These are phyloP conservation scores for Plantago coronopus DNA, from an alignment of 305 asterid genomes.

Conservation along the genomic window DNA sequence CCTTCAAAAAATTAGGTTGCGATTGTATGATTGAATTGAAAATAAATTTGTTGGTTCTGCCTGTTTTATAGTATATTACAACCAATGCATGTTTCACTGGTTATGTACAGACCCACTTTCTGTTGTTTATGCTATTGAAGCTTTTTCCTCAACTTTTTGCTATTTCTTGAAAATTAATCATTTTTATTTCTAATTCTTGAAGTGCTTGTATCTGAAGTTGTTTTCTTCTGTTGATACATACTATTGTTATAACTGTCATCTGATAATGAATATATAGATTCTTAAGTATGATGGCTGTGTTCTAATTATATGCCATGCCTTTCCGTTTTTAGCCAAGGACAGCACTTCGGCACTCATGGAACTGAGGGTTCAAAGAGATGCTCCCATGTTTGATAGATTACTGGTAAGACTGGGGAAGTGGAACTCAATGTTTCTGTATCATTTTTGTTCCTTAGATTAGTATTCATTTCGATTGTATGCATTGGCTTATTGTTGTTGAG, in stretches of 20 bases:
- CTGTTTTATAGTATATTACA: conserved; percentile 1
- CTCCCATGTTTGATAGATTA: conserved; percentile 68
- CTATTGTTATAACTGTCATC: too few relatives aligned
- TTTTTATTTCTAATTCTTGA: neutral
- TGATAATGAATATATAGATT: conserved; percentile 14
- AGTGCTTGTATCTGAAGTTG: conserved; percentile 6
- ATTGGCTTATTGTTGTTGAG: neutral
- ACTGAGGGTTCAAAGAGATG: conserved; percentile 54
- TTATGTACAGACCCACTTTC: neutral
- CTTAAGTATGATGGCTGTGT: conserved; percentile 8
- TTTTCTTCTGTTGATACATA: conserved; percentile 6
- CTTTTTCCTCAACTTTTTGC: neutral
- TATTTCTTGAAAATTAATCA: too few relatives aligned
- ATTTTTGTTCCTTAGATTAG: conserved; percentile 9
- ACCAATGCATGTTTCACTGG: conserved; percentile 5
- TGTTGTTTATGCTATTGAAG: neutral
- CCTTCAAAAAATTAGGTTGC: neutral
- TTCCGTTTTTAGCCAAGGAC: conserved; percentile 38
- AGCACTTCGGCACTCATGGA: conserved; percentile 43
- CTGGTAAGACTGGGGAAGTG: conserved; percentile 55
- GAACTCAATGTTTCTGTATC: conserved; percentile 6
- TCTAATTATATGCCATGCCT: conserved; percentile 21
- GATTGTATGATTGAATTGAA: conserved; percentile 14
- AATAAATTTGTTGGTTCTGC: conserved; percentile 5
- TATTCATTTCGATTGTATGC: conserved; percentile 8